Base-by-base conservation (phyloP, 371 early-diverging fungal species). In the Rhizomucor miehei region DNA sequence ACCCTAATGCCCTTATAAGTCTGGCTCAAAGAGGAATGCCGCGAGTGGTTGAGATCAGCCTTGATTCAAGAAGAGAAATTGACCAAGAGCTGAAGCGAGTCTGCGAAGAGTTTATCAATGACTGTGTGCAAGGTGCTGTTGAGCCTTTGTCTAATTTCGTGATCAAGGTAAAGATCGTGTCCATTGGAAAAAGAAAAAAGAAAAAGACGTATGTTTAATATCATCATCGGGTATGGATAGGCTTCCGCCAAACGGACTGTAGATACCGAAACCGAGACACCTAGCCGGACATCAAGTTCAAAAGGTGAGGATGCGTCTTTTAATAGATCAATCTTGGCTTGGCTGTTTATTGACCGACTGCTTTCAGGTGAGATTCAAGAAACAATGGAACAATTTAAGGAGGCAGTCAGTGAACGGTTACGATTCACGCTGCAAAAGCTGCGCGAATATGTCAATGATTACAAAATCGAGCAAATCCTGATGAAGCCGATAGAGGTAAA, bases 101-200 rank as follows among this genome's bases (percentile, higher is more conserved):
- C 13, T 92, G 90, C 52, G 90, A 92, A 65, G 84, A 81, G 12
- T 88, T 90, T 56, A 89, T 91, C 46, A 57, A 80, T 29, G 84
- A 88, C 34, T 81, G 80, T 54, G 81, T 82, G 13, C 80, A 77
- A 49, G 69, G 76, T 1, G 77, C 79, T 12, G 80, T 83, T 1
- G 88, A 91, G 29, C 86, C 89, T 1, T 49, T 90, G 12, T 66
- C 86, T 0, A 65, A 73, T n/a, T 89, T 88, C 58, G 70, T 88
- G 68, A 70, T 86, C 55, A 85, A 87, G 69, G 87, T 88, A 52
- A 69, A 64, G 23, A 62, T 65, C 54, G 21, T 23, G 39, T 38
- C 2, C 21, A 51, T 39, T 20, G 20, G 46, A 21, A 46, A 46
- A 19, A 14, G 25, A 16, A 48, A 14, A 17, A 29, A 16, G 25